Conservation (phyloP, 192 early-diverging fungal species). For the Linnemannia elongata region DNA sequence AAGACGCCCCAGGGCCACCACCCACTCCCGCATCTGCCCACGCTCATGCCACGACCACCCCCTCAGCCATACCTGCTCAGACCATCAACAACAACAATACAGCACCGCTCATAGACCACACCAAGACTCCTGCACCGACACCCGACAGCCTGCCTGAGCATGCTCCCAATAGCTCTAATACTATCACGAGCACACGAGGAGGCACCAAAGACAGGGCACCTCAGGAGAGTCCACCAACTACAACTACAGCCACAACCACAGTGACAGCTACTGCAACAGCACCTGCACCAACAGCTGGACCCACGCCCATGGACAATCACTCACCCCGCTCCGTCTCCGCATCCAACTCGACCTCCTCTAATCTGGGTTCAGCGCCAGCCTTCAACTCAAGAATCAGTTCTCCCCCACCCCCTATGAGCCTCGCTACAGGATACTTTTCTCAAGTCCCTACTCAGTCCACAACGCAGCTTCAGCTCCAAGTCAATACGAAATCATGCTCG, state of each 20-base stretch:
- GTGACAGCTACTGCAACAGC: background rate
- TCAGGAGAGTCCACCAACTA: background rate
- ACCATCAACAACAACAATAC: background rate
- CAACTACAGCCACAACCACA: background rate
- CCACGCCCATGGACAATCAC: background rate
- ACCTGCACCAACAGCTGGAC: background rate
- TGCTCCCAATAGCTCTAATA: background rate
- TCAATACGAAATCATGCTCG: constrained; percentile 42
- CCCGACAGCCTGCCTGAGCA: background rate
- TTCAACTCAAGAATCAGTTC: background rate
- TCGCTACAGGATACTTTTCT: constrained; percentile 29
- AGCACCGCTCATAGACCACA: background rate
- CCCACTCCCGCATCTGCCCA: constrained; percentile 6
- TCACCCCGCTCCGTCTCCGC: constrained; percentile 1
- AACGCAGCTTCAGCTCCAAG: constrained; percentile 47
- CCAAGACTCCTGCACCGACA: background rate
- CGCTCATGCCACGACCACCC: background rate
- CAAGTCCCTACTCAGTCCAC: constrained; percentile 39
- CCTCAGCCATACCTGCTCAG: background rate
- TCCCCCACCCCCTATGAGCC: constrained; percentile 15
- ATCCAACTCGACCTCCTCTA: background rate
- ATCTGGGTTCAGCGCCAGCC: background rate
- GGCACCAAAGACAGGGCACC: background rate
- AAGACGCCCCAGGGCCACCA: constrained; percentile 37
- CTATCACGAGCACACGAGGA: background rate